phyloP scores from a whole-genome alignment of 805 yeast genomes.

The Kodamaea neixiangensis region DNA sequence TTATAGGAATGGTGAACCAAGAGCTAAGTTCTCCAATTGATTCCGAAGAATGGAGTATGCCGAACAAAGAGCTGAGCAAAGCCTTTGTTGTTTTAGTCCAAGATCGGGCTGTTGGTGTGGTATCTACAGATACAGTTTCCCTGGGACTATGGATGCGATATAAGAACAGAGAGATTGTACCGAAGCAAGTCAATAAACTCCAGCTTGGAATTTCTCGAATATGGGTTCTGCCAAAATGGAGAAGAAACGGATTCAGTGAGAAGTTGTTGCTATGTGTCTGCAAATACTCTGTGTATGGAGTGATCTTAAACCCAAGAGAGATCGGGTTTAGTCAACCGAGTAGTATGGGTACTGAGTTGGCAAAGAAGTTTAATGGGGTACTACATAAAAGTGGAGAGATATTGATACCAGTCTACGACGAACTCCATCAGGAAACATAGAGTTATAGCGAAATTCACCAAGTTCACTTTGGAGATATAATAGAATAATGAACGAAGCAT shows the following conservation, averaged over 20 bases:
- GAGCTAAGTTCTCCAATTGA: conserved; percentile 58
- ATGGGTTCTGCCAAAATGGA: conserved; percentile 46
- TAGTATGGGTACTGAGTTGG: conserved; percentile 61
- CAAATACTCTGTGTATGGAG: conserved; percentile 51
- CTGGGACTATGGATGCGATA: conserved; percentile 62
- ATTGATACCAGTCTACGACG: conserved; percentile 52
- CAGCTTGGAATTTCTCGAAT: conserved; percentile 42
- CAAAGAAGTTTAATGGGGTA: conserved; percentile 55
- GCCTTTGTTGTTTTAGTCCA: conserved; percentile 52
- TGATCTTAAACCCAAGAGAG: conserved; percentile 39
- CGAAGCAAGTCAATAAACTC: conserved; percentile 40
- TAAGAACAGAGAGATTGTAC: conserved; percentile 52
- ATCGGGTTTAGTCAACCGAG: conserved; percentile 78
- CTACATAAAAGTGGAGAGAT: conserved; percentile 53
- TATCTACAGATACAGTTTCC: conserved; percentile 50
- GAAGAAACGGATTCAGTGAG: conserved; percentile 54
- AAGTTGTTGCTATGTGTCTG: conserved; percentile 46
- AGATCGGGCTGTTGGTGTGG: conserved; percentile 54
- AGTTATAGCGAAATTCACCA: no score
- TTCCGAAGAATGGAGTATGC: conserved; percentile 32
- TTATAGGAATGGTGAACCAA: conserved; percentile 56
- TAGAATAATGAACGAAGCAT: no score
- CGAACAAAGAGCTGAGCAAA: conserved; percentile 18
- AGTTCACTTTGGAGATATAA: no score
- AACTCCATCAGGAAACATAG: no score